Evolutionary conservation across 805 yeast species (phyloP).

Genomic region (Suhomyces sp.): DNA sequence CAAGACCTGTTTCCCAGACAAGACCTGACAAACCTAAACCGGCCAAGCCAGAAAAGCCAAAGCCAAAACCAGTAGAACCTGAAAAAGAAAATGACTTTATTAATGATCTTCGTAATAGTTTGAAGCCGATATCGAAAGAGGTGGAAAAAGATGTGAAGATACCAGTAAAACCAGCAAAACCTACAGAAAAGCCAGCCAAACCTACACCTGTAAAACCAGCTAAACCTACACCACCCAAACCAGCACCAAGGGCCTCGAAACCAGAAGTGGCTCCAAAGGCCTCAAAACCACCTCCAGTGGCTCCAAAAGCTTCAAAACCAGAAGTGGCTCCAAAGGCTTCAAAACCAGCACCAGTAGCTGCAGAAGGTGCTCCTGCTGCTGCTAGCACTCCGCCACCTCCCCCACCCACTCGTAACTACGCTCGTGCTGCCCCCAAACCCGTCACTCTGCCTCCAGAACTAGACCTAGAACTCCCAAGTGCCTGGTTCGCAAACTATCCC

Average conservation of each 20-base stretch:
- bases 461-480: constrained; percentile 41
- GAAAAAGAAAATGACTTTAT: constrained; percentile 6
- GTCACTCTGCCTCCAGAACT: constrained; percentile 28
- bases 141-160: neutral
- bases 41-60: constrained; percentile 15
- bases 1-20: neutral
- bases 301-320: constrained; percentile 9
- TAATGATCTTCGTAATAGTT: constrained; percentile 6
- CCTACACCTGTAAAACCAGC: constrained; percentile 11
- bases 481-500: constrained; percentile 44
- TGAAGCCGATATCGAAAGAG: constrained; percentile 1
- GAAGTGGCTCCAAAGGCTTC: constrained; percentile 11
- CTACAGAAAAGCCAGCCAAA: constrained; percentile 8
- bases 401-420: constrained; percentile 27
- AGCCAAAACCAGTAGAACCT: constrained; percentile 7
- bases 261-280: constrained; percentile 4
- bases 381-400: constrained; percentile 26
- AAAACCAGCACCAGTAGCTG: too few relatives aligned
- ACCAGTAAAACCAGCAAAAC: constrained; percentile 12
- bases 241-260: constrained; percentile 22
- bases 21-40: constrained; percentile 3
- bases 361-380: too few relatives aligned
- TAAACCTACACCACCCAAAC: constrained; percentile 8
- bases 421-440: constrained; percentile 17
- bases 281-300: too few relatives aligned